Conservation (phyloP, 352 stramenopile genomes). For the Detonula confervacea region DNA sequence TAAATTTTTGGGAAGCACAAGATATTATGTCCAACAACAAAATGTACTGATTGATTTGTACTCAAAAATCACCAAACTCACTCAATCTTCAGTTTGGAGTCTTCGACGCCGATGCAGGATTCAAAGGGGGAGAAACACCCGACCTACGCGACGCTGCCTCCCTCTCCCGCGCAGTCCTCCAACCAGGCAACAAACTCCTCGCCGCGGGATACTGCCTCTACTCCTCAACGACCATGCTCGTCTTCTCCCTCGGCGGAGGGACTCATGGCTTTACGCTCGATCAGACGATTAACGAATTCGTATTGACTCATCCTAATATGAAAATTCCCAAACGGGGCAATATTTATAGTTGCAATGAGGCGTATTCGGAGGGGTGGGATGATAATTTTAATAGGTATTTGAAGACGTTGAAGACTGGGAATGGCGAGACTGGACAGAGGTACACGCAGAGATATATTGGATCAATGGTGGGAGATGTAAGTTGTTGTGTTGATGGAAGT, state of each 20-base stretch:
- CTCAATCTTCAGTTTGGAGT: constrained; percentile 59
- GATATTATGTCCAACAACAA: no score
- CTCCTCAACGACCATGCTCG: constrained; percentile 95
- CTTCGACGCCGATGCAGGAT: constrained; percentile 50
- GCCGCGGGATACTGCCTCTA: constrained; percentile 99
- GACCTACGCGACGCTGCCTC: constrained; percentile 36
- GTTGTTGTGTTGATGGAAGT: no score
- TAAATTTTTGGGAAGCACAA: no score
- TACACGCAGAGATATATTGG: constrained; percentile 97
- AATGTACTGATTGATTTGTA: no score
- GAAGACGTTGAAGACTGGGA: constrained; percentile 81
- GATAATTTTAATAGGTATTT: constrained; percentile 86
- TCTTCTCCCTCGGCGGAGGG: constrained; percentile 91
- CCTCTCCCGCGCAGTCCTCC: constrained; percentile 62
- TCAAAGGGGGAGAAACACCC: constrained; percentile 27
- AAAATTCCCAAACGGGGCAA: constrained; percentile 94
- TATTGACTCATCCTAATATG: constrained; percentile 96
- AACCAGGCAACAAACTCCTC: constrained; percentile 93
- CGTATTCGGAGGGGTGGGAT: constrained; percentile 94
- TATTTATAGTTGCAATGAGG: constrained; percentile 99
- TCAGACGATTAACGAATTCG: constrained; percentile 95
- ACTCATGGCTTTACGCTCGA: constrained; percentile 97
- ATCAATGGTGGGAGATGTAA: constrained; percentile 95
- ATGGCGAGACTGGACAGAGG: constrained; percentile 70
- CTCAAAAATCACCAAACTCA: no score